These are phyloP conservation scores for Golubevia sp. DNA, from an alignment of 1,284 basidiomycete species.

Conservation along the genomic window DNA sequence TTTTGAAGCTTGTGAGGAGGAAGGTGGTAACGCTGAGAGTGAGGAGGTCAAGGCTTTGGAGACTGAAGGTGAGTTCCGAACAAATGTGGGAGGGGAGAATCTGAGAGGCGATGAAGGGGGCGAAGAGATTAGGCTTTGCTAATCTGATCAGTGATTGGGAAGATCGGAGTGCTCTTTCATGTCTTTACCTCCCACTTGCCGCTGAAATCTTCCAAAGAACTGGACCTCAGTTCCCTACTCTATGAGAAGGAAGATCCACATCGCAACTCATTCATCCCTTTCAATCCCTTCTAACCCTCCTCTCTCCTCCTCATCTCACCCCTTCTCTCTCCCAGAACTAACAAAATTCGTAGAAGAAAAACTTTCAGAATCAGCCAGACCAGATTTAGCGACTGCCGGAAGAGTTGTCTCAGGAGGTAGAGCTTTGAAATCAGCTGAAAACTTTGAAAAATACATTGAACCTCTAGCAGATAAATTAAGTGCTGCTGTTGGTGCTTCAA, in stretches of 20 bases:
- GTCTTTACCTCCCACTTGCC: neutral
- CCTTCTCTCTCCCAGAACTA: constrained; percentile 9
- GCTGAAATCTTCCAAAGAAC: no score
- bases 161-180: neutral
- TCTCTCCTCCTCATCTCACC: no score
- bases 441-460: constrained; percentile 83
- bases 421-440: constrained; percentile 91
- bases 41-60: constrained; percentile 74
- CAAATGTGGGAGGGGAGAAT: neutral
- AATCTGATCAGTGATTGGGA: neutral
- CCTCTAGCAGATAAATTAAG: constrained; percentile 91
- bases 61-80: constrained; percentile 64
- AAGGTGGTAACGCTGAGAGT: constrained; percentile 67
- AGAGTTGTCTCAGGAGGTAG: constrained; percentile 94
- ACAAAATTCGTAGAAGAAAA: constrained; percentile 80
- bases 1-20: constrained; percentile 71
- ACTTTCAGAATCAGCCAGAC: constrained; percentile 87
- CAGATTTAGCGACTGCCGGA: constrained; percentile 84
- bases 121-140: no score
- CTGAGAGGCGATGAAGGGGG: no score
- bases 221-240: no score
- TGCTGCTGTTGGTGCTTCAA: constrained; percentile 93
- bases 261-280: no score
- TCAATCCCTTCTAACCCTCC: no score
- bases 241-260: no score